Percentiles rank a stretch among this genome's conserved stretches.
Evolutionary conservation across 345 rosid genomes (phyloP).

Genomic region (Camelina laxa): DNA sequence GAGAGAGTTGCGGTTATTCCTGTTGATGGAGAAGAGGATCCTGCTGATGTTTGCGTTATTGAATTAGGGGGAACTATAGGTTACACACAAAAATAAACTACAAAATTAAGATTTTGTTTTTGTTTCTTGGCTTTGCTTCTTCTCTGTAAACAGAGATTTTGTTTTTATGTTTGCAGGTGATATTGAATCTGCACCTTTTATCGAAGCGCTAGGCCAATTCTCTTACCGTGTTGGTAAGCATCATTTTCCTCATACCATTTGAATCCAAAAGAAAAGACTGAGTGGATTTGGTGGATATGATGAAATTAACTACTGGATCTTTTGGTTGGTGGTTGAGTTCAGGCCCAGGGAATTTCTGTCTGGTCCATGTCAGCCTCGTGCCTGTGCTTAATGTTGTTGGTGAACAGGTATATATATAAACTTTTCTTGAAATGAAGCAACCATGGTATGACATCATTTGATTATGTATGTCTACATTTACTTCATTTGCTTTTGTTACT

Average conservation of each 20-base stretch:
- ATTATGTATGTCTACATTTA: not conserved
- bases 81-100: constrained; percentile 27
- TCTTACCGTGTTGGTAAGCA: constrained; percentile 81
- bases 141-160: constrained; percentile 24
- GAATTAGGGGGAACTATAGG: constrained; percentile 99
- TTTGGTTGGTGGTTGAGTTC: constrained; percentile 42
- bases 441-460: constrained; percentile 32
- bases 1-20: constrained; percentile 78
- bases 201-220: constrained; percentile 92
- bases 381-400: constrained; percentile 97
- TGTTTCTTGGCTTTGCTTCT: constrained; percentile 18
- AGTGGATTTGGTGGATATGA: constrained; percentile 19
- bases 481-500: constrained; percentile 20
- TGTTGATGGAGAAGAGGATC: constrained; percentile 80
- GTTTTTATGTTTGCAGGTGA: constrained; percentile 64
- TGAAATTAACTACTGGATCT: constrained; percentile 25
- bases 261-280: constrained; percentile 5
- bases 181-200: constrained; percentile 90
- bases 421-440: constrained; percentile 32
- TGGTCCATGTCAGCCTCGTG: constrained; percentile 96
- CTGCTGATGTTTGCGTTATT: constrained; percentile 93
- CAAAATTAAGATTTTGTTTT: not conserved
- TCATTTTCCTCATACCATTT: constrained; percentile 22
- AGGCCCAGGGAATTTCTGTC: constrained; percentile 91
- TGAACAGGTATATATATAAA: constrained; percentile 65